phyloP scores from a whole-genome alignment of 768 basidiomycete genomes.

The Lanmaoa rubissima region DNA sequence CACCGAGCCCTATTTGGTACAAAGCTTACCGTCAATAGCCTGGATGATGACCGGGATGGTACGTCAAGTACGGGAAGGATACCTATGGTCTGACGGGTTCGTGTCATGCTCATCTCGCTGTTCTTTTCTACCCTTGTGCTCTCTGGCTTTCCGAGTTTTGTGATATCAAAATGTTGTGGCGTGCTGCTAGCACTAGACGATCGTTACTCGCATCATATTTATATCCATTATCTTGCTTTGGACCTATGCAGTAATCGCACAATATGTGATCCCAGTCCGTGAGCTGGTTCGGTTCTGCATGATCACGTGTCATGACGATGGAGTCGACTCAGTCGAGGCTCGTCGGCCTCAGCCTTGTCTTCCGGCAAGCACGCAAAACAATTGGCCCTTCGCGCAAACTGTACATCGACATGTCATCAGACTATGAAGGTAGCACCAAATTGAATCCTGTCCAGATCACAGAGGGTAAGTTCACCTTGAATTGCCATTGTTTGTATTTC shows the following conservation, averaged over 20 bases:
- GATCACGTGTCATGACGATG: slow-evolving; percentile 18
- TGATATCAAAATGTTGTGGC: neutral
- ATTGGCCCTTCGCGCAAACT: neutral
- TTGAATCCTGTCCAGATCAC: slow-evolving; percentile 52
- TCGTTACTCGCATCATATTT: neutral
- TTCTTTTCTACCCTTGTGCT: neutral
- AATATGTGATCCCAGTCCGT: no score
- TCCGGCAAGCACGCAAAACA: neutral
- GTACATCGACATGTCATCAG: slow-evolving; percentile 17
- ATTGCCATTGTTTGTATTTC: neutral
- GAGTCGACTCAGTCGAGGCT: no score
- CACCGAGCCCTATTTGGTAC: neutral
- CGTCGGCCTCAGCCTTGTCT: neutral
- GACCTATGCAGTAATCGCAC: neutral
- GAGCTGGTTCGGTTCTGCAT: neutral
- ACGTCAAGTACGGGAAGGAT: slow-evolving; percentile 59
- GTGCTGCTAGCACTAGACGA: neutral
- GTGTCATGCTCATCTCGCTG: neutral
- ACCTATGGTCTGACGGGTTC: slow-evolving; percentile 20
- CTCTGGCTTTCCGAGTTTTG: neutral
- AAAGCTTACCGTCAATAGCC: slow-evolving; percentile 41
- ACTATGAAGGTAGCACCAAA: slow-evolving; percentile 32
- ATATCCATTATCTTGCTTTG: slow-evolving; percentile 3
- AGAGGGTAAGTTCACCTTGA: slow-evolving; percentile 50
- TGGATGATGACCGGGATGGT: slow-evolving; percentile 39